A percentile compares a stretch with the other conserved stretches of the same genome.
phyloP scores from a whole-genome alignment of 1,284 basidiomycete genomes.

The Sporisorium sorghi region DNA sequence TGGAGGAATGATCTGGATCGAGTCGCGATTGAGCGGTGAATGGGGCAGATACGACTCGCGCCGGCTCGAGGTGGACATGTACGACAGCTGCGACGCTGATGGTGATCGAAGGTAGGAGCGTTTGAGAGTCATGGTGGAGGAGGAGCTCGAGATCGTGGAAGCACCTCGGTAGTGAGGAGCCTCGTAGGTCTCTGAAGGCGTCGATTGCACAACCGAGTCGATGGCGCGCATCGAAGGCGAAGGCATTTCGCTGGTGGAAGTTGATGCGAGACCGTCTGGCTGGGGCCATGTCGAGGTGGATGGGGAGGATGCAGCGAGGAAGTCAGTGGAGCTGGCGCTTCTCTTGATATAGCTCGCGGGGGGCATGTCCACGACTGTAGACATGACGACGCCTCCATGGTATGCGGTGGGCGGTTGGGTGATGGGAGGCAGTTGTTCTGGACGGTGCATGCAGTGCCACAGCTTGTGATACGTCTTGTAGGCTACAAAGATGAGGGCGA shows the following conservation, averaged over 20 bases:
- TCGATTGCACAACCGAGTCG: constrained; percentile 29
- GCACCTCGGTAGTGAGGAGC: constrained; percentile 26
- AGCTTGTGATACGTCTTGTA: constrained; percentile 54
- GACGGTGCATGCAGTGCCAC: constrained; percentile 40
- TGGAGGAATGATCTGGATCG: constrained; percentile 61
- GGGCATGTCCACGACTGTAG: constrained; percentile 20
- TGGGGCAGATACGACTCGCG: constrained; percentile 62
- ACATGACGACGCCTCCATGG: constrained; percentile 33
- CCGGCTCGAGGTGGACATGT: constrained; percentile 25
- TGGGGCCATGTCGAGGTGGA: constrained; percentile 21
- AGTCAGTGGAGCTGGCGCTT: constrained; percentile 16
- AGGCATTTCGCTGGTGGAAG: constrained; percentile 36
- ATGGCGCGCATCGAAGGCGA: constrained; percentile 29
- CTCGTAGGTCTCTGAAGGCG: constrained; percentile 42
- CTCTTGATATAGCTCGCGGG: constrained; percentile 10
- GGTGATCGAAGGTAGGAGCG: constrained; percentile 46
- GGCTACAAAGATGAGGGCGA: constrained; percentile 43
- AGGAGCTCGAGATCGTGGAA: constrained; percentile 45
- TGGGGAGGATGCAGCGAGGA: constrained; percentile 16
- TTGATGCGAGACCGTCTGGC: constrained; percentile 27
- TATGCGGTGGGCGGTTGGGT: constrained; percentile 46
- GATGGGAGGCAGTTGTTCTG: constrained; percentile 49
- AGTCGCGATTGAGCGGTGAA: constrained; percentile 56
- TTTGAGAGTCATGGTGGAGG: constrained; percentile 57
- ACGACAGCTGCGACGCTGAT: constrained; percentile 38